Evolutionary conservation across 257 asterid genomes (phyloP).

Genomic region (Solanum infundibuliforme): DNA sequence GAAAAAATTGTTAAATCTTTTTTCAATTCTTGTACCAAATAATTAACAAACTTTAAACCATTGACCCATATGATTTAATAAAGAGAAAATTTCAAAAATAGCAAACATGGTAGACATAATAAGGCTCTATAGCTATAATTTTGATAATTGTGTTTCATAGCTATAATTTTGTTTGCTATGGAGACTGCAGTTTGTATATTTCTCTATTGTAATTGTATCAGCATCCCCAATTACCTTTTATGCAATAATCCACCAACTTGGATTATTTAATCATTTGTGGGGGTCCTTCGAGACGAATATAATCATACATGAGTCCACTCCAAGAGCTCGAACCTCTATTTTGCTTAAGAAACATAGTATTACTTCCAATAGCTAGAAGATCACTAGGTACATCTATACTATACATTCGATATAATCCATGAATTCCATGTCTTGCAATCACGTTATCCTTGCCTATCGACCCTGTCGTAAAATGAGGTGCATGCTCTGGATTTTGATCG

Average conservation of each 20-base stretch:
- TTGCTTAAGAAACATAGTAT: conserved; percentile 35
- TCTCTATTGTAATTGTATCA: background rate
- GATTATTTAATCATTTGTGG: background rate
- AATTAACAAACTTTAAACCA: background rate
- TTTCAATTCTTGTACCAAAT: background rate
- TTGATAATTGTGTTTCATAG: too few species aligned
- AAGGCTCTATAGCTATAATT: background rate
- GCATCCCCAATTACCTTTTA: background rate
- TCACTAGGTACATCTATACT: conserved; percentile 11
- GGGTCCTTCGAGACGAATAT: conserved; percentile 32
- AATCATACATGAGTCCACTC: conserved; percentile 42
- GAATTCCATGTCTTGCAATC: conserved; percentile 51
- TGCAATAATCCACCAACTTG: background rate
- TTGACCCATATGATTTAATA: background rate
- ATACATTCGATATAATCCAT: conserved; percentile 31
- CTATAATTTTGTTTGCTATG: too few species aligned
- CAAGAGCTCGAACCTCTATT: conserved; percentile 4
- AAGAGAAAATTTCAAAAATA: background rate
- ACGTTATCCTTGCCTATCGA: conserved; percentile 45
- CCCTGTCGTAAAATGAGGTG: conserved; percentile 19
- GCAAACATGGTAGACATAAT: background rate
- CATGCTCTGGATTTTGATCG: background rate
- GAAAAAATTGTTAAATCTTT: background rate
- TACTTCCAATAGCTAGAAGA: conserved; percentile 19
- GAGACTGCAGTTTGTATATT: too few species aligned